These are phyloP conservation scores for Fusarium burgessii DNA, from an alignment of 2,329 filamentous ascomycete species.

Conservation along the genomic window DNA sequence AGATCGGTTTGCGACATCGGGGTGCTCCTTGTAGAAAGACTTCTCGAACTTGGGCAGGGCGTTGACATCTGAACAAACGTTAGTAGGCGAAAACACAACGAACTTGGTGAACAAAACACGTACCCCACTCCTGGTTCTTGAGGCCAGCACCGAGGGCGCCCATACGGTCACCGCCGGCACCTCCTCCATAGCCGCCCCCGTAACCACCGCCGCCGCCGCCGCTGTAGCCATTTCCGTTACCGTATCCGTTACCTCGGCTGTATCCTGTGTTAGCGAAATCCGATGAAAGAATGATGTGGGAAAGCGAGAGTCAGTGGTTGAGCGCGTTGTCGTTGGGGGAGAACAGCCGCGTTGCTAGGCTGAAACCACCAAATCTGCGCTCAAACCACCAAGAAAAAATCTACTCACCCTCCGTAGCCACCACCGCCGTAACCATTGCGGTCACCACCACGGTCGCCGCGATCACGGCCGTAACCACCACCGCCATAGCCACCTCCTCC, in stretches of 20 bases:
- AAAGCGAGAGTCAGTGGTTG: conserved; percentile 22
- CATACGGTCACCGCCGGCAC: conserved; percentile 92
- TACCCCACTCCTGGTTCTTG: conserved; percentile 91
- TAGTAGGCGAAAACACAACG: conserved; percentile 48
- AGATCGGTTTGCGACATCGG: conserved; percentile 79
- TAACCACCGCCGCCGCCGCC: conserved; percentile 54
- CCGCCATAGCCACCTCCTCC: conserved; percentile 50
- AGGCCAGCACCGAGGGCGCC: conserved; percentile 87
- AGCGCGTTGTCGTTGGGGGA: conserved; percentile 13
- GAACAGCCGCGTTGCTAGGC: conserved; percentile 22
- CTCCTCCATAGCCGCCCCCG: conserved; percentile 58
- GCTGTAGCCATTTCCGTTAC: conserved; percentile 54
- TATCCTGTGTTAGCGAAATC: conserved; percentile 52
- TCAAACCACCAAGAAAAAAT: conserved; percentile 24
- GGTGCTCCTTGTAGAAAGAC: conserved; percentile 98
- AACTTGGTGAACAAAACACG: conserved; percentile 56
- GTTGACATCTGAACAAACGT: conserved; percentile 70
- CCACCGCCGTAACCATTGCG: conserved; percentile 55
- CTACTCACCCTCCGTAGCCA: conserved; percentile 55
- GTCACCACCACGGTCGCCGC: conserved; percentile 59
- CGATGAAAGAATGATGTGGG: conserved; percentile 7
- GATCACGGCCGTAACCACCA: conserved; percentile 57
- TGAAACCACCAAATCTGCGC: conserved; percentile 29
- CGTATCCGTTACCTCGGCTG: conserved; percentile 61
- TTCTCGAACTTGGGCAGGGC: conserved; percentile 97